Percentiles rank a stretch among this genome's conserved stretches.
Conservation (phyloP, 352 stramenopile species). For the Pythium apleroticum region DNA sequence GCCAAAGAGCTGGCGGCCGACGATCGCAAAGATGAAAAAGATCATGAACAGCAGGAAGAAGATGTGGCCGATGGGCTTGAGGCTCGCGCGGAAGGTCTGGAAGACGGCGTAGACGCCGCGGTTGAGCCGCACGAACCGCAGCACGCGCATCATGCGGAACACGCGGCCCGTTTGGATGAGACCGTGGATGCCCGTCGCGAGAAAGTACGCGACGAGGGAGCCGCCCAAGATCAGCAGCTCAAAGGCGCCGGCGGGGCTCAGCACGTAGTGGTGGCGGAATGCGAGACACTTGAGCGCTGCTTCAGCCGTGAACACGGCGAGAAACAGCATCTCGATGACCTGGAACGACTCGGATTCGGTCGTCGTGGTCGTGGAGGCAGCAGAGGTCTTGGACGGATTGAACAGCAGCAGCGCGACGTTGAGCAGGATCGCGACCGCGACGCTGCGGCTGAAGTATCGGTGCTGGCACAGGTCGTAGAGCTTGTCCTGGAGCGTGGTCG, state of each 20-base stretch:
- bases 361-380: slow-evolving; percentile 5
- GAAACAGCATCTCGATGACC: slow-evolving; percentile 70
- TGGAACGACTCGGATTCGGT: slow-evolving; percentile 36
- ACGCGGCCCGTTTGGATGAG: slow-evolving; percentile 71
- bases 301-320: slow-evolving; percentile 58
- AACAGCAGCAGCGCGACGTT: slow-evolving; percentile 70
- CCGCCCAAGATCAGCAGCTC: slow-evolving; percentile 62
- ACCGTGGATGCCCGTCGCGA: slow-evolving; percentile 55
- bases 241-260: slow-evolving; percentile 53
- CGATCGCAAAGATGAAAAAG: slow-evolving; percentile 81
- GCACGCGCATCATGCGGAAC: slow-evolving; percentile 76
- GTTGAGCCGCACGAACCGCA: slow-evolving; percentile 76
- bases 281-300: slow-evolving; percentile 57
- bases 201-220: slow-evolving; percentile 67
- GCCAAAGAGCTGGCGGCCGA: slow-evolving; percentile 75
- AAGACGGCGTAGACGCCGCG: slow-evolving; percentile 72
- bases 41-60: slow-evolving; percentile 84
- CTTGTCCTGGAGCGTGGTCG: slow-evolving; percentile 25
- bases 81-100: slow-evolving; percentile 69
- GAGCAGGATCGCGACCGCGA: slow-evolving; percentile 66
- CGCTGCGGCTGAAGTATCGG: slow-evolving; percentile 47
- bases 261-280: slow-evolving; percentile 63
- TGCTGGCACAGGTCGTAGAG: slow-evolving; percentile 67
- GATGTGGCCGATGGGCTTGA: slow-evolving; percentile 69
- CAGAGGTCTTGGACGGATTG: slow-evolving; percentile 40